Evolutionary conservation across 2,329 filamentous ascomycete species (phyloP), one percentile per base, ranked within the genome.

Genomic region (Colletotrichum sp.): DNA sequence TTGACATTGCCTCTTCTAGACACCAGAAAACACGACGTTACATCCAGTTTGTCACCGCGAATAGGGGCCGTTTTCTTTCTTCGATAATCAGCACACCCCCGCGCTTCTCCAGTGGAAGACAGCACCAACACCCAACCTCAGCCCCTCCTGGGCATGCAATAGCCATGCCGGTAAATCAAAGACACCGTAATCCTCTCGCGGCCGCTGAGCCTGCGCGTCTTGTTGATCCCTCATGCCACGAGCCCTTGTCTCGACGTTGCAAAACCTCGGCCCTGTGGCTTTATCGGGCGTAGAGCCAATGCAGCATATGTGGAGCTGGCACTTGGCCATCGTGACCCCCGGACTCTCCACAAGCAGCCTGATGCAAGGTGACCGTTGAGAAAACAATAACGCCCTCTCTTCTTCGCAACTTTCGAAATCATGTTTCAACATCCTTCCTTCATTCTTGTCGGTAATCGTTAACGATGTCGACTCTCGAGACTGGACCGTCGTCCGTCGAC

Each of bases 231-330:
- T 69, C 27, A 43, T 57, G 33, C 57, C 33, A 47, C 36, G 31
- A 62, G 18, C 59, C 59, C 66, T 36, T 47, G 70, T 59, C 51
- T 71, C 18, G 24, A 66, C 31, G 67, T 63, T 66, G 43, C 55
- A 58, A 51, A 59, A 58, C 62, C 57, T 74, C 72, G 72, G 72
- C 13, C 21, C 24, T 63, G 62, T 74, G 69, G 69, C 72, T 71
- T 29, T 47, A 67, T 74, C 54, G 57, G 72, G 72, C 24, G 63
- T 72, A 74, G 72, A 63, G 47, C 43, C 31, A 43, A 67, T 57
- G 68, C 57, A 71, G 68, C 6, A 11, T 47, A 51, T 66, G 68
- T 74, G 72, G 72, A 67, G 13, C 58, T 18, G 12, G 54, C 21
- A 43, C 57, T 62, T 62, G 68, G 27, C 72, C 34, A 61, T 68